Conservation (phyloP, 345 rosid species). For the Brassica rapa region DNA sequence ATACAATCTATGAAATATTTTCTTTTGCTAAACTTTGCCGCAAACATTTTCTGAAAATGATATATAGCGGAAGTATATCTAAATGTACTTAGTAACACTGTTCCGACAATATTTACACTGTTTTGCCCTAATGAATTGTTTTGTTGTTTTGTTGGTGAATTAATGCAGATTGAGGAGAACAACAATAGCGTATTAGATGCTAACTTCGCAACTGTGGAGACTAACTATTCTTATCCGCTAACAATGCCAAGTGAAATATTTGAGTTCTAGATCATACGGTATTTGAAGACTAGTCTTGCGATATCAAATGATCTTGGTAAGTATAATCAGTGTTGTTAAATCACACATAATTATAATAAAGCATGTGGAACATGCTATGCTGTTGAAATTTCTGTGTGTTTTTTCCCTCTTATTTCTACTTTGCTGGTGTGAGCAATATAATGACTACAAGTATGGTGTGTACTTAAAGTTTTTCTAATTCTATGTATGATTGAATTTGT, state of each 20-base stretch:
- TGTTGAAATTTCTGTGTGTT: conserved; percentile 15
- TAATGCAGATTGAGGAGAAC: conserved; percentile 66
- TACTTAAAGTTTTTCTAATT: conserved; percentile 16
- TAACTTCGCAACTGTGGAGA: conserved; percentile 48
- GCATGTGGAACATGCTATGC: conserved; percentile 30
- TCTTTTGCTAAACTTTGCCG: neutral
- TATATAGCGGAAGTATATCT: neutral
- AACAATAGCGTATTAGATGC: conserved; percentile 44
- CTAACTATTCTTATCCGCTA: conserved; percentile 59
- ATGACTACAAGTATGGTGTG: conserved; percentile 33
- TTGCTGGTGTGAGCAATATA: conserved; percentile 30
- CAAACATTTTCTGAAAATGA: neutral
- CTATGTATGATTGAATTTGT: conserved; percentile 21
- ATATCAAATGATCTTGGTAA: conserved; percentile 22
- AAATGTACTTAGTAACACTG: neutral
- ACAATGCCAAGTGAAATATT: conserved; percentile 61
- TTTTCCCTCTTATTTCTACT: conserved; percentile 4
- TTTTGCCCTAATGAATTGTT: neutral
- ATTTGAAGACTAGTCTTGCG: conserved; percentile 31
- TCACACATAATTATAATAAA: conserved; percentile 37
- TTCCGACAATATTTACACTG: neutral
- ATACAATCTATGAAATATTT: neutral
- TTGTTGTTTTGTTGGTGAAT: conserved; percentile 20
- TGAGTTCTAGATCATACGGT: conserved; percentile 47
- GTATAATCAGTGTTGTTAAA: conserved; percentile 36